A percentile compares a stretch with the other conserved stretches of the same genome.
Conservation (phyloP, 805 yeast genomes). For the Metschnikowia proteae region DNA sequence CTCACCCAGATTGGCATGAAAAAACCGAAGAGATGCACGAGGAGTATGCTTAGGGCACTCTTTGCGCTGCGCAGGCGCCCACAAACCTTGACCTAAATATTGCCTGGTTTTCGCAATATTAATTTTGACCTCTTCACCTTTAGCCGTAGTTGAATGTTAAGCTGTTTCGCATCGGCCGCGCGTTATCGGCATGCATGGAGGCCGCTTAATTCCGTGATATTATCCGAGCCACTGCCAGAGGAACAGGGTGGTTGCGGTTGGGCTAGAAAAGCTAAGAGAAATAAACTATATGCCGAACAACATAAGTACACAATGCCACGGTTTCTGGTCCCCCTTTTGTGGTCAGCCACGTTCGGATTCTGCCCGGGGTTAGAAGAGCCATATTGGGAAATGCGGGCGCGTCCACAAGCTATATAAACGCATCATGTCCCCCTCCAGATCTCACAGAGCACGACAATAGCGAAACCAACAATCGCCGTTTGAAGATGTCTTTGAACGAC, state of each 20-base stretch:
- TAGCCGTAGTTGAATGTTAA: neutral
- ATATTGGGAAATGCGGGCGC: conserved; percentile 3
- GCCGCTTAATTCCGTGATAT: neutral
- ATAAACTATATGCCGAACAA: too few relatives aligned
- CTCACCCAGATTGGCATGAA: conserved; percentile 60
- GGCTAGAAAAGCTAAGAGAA: too few relatives aligned
- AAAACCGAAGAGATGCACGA: conserved; percentile 51
- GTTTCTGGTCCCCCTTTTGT: too few relatives aligned
- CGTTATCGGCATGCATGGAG: conserved; percentile 5
- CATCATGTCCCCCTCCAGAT: neutral
- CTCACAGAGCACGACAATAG: neutral
- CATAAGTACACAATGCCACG: too few relatives aligned
- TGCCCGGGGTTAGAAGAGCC: neutral
- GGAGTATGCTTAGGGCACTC: conserved; percentile 28
- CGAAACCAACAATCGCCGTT: neutral
- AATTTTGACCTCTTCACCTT: neutral
- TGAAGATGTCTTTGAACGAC: conserved; percentile 21
- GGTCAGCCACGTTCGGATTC: neutral
- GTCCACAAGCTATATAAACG: conserved; percentile 2
- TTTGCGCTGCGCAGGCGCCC: neutral
- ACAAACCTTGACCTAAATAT: neutral
- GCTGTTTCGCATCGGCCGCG: neutral
- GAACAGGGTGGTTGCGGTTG: too few relatives aligned
- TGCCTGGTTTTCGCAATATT: neutral
- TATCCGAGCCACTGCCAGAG: neutral